Evolutionary conservation across 23 red algal genomes (phyloP).

Genomic region (Gracilaria gracilis): DNA sequence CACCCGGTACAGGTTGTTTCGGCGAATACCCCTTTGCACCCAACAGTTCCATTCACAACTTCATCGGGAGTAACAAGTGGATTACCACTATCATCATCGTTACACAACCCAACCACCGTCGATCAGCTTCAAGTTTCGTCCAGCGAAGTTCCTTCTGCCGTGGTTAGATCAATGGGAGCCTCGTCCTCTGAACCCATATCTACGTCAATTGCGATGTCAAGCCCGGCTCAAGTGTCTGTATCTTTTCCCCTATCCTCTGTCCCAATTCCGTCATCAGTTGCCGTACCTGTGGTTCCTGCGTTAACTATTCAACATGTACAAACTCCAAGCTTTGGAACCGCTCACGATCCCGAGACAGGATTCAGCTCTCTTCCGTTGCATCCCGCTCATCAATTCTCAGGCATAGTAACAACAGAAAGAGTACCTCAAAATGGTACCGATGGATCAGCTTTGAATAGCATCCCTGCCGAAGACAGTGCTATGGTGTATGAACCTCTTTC

Average conservation of each 20-base stretch:
- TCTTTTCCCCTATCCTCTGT: slow-evolving; percentile 12
- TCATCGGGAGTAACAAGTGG: background rate
- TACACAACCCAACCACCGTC: background rate
- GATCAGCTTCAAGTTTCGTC: slow-evolving; percentile 21
- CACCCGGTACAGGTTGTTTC: slow-evolving; percentile 24
- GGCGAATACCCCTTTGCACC: background rate
- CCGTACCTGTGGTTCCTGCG: slow-evolving; percentile 29
- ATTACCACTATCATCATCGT: background rate
- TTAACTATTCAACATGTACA: slow-evolving; percentile 6
- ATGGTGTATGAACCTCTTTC: background rate
- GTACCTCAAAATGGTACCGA: background rate
- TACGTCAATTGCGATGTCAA: slow-evolving; percentile 12
- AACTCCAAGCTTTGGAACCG: background rate
- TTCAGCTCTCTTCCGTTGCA: background rate
- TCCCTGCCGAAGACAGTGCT: background rate
- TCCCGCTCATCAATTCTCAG: slow-evolving; percentile 5
- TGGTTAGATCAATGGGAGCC: background rate
- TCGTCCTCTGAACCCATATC: slow-evolving; percentile 9
- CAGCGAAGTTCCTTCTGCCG: background rate
- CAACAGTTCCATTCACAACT: background rate
- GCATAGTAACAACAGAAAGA: background rate
- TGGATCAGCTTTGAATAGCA: background rate
- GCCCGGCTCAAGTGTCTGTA: background rate
- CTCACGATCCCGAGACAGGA: slow-evolving; percentile 8
- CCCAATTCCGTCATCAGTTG: slow-evolving; percentile 22